Percentiles rank a stretch among this genome's conserved stretches.
Evolutionary conservation across 2,329 filamentous ascomycete species (phyloP).

Genomic region (Penicillium digitatum): DNA sequence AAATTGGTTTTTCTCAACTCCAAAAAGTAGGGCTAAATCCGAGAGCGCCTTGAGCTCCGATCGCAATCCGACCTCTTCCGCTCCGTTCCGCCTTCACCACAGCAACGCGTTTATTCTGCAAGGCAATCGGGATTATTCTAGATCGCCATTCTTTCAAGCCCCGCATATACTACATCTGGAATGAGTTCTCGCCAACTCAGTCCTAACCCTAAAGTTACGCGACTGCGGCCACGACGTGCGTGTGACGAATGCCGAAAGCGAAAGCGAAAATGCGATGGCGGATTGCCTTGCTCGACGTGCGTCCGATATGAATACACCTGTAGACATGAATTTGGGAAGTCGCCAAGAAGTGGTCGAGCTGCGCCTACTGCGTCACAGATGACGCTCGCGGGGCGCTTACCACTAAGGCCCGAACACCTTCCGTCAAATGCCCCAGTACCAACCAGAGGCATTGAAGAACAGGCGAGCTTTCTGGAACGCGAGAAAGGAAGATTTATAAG

Average conservation of each 20-base stretch:
- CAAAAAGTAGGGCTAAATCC: background rate
- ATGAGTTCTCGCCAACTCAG: background rate
- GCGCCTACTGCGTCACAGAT: constrained; percentile 25
- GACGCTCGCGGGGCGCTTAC: background rate
- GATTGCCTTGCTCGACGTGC: constrained; percentile 17
- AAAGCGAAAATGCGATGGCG: constrained; percentile 21
- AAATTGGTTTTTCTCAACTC: background rate
- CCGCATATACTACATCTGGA: background rate
- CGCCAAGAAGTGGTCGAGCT: constrained; percentile 27
- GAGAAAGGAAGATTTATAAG: background rate
- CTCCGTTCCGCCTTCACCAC: background rate
- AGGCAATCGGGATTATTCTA: background rate
- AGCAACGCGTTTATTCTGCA: background rate
- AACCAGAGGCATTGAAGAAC: background rate
- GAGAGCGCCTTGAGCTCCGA: background rate
- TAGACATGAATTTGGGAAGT: constrained; percentile 24
- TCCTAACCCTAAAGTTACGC: background rate
- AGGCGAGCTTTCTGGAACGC: background rate
- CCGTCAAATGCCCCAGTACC: background rate
- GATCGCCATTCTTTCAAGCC: background rate
- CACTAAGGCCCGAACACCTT: background rate
- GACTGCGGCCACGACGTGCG: background rate
- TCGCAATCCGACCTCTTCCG: background rate
- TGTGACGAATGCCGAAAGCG: constrained; percentile 1
- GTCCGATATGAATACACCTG: constrained; percentile 18